A percentile compares a stretch with the other conserved stretches of the same genome.
Conservation (phyloP, 257 asterid species). For the Galeopsis tetrahit region DNA sequence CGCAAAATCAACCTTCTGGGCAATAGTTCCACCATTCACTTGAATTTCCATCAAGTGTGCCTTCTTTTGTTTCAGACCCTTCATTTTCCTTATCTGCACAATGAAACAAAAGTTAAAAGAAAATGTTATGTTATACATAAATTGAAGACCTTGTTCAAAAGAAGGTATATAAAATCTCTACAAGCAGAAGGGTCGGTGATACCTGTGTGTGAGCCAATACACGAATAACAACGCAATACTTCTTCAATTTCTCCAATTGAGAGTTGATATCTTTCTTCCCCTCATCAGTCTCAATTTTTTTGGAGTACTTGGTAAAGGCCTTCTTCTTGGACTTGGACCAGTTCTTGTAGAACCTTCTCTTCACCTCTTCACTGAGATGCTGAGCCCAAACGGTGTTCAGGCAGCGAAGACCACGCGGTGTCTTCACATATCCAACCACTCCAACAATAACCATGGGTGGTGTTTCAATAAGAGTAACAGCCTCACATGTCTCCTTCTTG, state of each 20-base stretch:
- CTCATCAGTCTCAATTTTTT: conserved; percentile 55
- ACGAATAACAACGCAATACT: conserved; percentile 51
- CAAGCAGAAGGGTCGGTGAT: neutral
- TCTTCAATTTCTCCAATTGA: conserved; percentile 61
- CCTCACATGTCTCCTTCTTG: conserved; percentile 72
- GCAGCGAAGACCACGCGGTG: conserved; percentile 69
- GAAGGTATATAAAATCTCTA: neutral
- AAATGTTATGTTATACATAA: no score
- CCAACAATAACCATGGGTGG: conserved; percentile 75
- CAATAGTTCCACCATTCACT: conserved; percentile 68
- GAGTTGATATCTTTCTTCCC: conserved; percentile 63
- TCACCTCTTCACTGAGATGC: conserved; percentile 66
- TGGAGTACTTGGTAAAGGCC: conserved; percentile 57
- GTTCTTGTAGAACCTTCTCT: conserved; percentile 72
- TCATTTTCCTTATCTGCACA: conserved; percentile 63
- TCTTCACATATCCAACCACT: conserved; percentile 67
- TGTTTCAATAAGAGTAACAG: conserved; percentile 57
- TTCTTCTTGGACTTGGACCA: conserved; percentile 75
- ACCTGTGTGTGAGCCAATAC: conserved; percentile 75
- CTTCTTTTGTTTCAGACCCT: conserved; percentile 68
- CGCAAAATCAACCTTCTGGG: conserved; percentile 69
- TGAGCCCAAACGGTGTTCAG: conserved; percentile 71
- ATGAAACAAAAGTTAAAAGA: neutral
- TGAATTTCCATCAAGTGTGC: conserved; percentile 71
- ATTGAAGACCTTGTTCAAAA: neutral